Conservation (phyloP, 306 rosid genomes). For the Rosa lucieae region DNA sequence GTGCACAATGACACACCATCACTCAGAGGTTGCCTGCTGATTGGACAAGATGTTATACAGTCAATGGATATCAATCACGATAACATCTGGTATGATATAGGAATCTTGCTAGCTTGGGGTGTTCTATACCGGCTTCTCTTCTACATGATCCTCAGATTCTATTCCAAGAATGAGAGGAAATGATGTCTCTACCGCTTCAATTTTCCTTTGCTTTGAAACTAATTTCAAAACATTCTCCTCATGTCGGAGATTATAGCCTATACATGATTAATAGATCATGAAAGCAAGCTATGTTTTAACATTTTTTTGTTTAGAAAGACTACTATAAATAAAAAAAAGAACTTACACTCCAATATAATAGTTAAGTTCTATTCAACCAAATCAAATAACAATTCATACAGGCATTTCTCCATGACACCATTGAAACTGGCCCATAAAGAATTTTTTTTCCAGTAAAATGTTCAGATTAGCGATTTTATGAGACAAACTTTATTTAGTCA, state of each 20-base stretch:
- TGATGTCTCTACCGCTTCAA: constrained; percentile 20
- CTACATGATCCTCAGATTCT: constrained; percentile 83
- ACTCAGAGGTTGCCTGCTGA: constrained; percentile 36
- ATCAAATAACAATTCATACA: too few relatives aligned
- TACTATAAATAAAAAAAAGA: not conserved
- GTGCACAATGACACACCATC: constrained; percentile 21
- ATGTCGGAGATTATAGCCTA: not conserved
- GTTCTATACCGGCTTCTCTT: constrained; percentile 75
- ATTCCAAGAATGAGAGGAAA: constrained; percentile 84
- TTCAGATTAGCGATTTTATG: not conserved
- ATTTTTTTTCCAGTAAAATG: not conserved
- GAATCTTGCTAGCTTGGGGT: constrained; percentile 85
- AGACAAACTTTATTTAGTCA: not conserved
- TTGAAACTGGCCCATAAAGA: not conserved
- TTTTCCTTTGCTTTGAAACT: not conserved
- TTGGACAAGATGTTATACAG: constrained; percentile 64
- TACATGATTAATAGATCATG: too few relatives aligned
- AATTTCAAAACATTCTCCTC: not conserved
- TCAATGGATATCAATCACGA: constrained; percentile 53
- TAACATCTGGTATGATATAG: constrained; percentile 52
- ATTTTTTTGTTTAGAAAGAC: not conserved
- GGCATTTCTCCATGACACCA: too few relatives aligned
- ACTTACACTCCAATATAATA: not conserved
- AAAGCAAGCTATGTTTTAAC: constrained; percentile 1
- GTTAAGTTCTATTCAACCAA: not conserved